phyloP scores from a whole-genome alignment of 2,329 filamentous ascomycete species.

The Cladophialophora psammophila region DNA sequence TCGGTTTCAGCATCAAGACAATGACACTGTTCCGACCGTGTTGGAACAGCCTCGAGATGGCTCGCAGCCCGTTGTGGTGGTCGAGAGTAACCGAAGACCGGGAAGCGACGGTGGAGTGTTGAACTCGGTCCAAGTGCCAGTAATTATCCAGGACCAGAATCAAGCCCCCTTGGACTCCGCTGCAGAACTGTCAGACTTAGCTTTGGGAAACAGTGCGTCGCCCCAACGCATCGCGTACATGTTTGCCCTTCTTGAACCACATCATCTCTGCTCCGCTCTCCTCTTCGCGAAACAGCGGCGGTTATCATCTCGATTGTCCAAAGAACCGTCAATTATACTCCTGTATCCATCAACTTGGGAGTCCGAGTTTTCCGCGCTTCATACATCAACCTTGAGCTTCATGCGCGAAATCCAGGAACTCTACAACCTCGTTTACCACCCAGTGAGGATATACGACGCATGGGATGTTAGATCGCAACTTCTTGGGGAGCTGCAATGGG shows the following conservation, averaged over 20 bases:
- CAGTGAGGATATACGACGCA: slow-evolving; percentile 32
- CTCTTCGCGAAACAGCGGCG: slow-evolving; percentile 51
- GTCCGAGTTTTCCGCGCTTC: slow-evolving; percentile 14
- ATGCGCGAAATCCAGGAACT: slow-evolving; percentile 50
- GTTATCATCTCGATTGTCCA: slow-evolving; percentile 41
- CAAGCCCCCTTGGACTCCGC: not conserved
- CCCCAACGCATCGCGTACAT: slow-evolving; percentile 45
- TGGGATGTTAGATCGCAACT: slow-evolving; percentile 35
- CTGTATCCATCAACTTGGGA: slow-evolving; percentile 58
- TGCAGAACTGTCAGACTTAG: not conserved
- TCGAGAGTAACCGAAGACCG: not conserved
- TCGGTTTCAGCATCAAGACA: slow-evolving; percentile 36
- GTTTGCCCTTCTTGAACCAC: slow-evolving; percentile 53
- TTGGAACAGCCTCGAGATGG: slow-evolving; percentile 24
- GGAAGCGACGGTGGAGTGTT: not conserved
- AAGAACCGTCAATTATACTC: slow-evolving; percentile 53
- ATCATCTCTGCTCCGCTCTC: slow-evolving; percentile 55
- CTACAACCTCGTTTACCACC: slow-evolving; percentile 48
- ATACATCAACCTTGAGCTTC: slow-evolving; percentile 46
- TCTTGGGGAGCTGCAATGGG: slow-evolving; percentile 38
- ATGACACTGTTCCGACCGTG: slow-evolving; percentile 23
- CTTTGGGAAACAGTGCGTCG: slow-evolving; percentile 1
- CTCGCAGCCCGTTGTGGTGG: not conserved
- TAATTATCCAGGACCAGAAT: not conserved
- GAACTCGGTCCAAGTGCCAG: slow-evolving; percentile 20